Percentiles rank a stretch among this genome's conserved stretches.
Evolutionary conservation across 2,329 filamentous ascomycete species (phyloP).

Genomic region (Periconia digitata): DNA sequence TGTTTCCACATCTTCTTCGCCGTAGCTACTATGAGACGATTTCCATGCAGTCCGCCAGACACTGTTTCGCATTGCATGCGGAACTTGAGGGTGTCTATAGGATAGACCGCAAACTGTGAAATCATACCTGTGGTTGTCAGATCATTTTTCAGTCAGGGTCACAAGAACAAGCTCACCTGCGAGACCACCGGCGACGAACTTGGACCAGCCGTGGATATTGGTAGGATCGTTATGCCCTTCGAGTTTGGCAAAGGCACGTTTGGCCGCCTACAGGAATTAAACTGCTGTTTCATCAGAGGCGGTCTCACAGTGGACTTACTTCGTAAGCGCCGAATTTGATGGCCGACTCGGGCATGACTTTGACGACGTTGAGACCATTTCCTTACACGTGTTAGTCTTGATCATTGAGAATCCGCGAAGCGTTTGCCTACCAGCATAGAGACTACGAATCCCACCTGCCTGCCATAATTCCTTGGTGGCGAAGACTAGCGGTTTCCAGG

Average conservation of each 20-base stretch:
- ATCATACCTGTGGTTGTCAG: constrained; percentile 65
- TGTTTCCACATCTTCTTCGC: constrained; percentile 82
- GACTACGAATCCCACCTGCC: constrained; percentile 80
- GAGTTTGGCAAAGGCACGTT: constrained; percentile 78
- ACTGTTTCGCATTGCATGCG: constrained; percentile 95
- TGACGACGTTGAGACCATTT: constrained; percentile 93
- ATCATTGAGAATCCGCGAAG: neutral
- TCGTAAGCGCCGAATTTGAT: constrained; percentile 99
- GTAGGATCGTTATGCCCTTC: constrained; percentile 86
- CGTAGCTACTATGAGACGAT: constrained; percentile 78
- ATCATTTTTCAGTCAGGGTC: neutral
- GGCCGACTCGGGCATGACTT: constrained; percentile 98
- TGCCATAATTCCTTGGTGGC: constrained; percentile 80
- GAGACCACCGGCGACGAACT: constrained; percentile 86
- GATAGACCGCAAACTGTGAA: constrained; percentile 95
- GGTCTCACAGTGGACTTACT: constrained; percentile 51
- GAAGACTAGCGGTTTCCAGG: constrained; percentile 68
- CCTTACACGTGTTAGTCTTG: constrained; percentile 55
- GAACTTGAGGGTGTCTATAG: constrained; percentile 80
- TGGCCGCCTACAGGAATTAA: constrained; percentile 64
- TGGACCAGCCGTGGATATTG: constrained; percentile 78
- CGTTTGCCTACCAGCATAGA: constrained; percentile 78
- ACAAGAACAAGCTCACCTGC: constrained; percentile 53
- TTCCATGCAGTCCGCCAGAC: constrained; percentile 78
- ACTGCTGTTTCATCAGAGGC: constrained; percentile 1